Conservation (phyloP, 225 moss, liverwort and hornwort genomes). For the Polytrichum commune region DNA sequence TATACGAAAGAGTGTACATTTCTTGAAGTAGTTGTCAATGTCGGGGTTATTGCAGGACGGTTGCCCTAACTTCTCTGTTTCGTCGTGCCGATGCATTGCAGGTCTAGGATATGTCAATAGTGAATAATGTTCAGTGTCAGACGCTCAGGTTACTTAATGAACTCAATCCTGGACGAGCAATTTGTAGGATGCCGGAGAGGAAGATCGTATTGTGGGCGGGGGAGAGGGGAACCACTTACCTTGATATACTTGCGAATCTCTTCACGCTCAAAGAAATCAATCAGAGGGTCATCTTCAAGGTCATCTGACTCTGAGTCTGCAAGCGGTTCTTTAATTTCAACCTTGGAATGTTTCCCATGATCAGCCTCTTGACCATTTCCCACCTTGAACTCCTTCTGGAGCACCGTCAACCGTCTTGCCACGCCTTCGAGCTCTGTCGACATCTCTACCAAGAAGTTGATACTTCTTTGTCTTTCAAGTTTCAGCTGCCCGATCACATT, state of each 20-base stretch:
- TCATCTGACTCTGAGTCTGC: background rate
- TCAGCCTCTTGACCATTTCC: background rate
- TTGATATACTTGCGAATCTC: constrained; percentile 63
- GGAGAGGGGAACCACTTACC: background rate
- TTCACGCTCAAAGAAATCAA: constrained; percentile 47
- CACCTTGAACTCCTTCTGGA: background rate
- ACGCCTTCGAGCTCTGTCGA: constrained; percentile 33
- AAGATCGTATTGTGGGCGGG: background rate
- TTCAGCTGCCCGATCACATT: constrained; percentile 30
- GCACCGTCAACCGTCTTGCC: constrained; percentile 4
- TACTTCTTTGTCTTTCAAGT: constrained; percentile 31
- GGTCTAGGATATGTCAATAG: background rate
- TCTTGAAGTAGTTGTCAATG: too few species aligned
- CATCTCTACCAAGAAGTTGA: constrained; percentile 41
- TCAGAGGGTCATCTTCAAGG: constrained; percentile 29
- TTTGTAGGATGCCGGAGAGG: background rate
- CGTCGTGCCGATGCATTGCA: background rate
- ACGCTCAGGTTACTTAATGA: too few species aligned
- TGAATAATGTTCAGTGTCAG: background rate
- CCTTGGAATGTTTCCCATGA: background rate
- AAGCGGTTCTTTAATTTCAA: background rate
- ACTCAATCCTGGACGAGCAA: background rate
- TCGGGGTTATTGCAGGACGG: background rate
- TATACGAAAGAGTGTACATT: too few species aligned
- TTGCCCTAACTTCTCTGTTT: background rate